Evolutionary conservation across 805 yeast species (phyloP).

Genomic region (Yarrowia alimentaria): DNA sequence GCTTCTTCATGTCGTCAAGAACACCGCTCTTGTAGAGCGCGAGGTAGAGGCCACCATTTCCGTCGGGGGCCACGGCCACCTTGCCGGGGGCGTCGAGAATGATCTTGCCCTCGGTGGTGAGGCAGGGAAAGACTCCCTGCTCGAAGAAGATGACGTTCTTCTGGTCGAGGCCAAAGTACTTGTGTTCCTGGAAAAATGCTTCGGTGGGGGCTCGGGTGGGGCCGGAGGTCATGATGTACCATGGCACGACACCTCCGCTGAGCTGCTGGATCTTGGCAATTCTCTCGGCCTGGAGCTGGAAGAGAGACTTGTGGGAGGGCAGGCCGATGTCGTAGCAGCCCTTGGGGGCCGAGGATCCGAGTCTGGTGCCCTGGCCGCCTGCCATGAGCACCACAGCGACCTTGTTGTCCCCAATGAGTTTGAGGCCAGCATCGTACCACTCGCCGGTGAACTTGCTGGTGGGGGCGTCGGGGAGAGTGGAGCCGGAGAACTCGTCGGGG

Average conservation of each 20-base stretch:
- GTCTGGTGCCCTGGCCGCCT: slow-evolving; percentile 97
- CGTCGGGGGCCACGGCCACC: slow-evolving; percentile 89
- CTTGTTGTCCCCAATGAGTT: slow-evolving; percentile 64
- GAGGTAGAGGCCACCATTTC: slow-evolving; percentile 94
- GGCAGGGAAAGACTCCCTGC: slow-evolving; percentile 94
- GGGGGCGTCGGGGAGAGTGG: slow-evolving; percentile 37
- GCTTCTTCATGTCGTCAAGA: slow-evolving; percentile 61
- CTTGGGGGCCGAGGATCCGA: slow-evolving; percentile 87
- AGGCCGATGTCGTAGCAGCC: slow-evolving; percentile 89
- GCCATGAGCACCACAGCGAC: slow-evolving; percentile 94
- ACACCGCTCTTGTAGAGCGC: slow-evolving; percentile 68
- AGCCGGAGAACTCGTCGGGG: slow-evolving; percentile 38
- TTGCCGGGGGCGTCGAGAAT: slow-evolving; percentile 55
- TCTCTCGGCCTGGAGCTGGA: slow-evolving; percentile 91
- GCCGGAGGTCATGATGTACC: slow-evolving; percentile 94
- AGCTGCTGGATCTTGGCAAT: slow-evolving; percentile 60
- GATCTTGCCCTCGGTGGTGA: slow-evolving; percentile 69
- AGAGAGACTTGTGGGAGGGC: slow-evolving; percentile 79
- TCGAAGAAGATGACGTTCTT: slow-evolving; percentile 75
- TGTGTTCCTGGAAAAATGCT: slow-evolving; percentile 57
- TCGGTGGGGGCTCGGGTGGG: slow-evolving; percentile 81
- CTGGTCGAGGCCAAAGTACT: slow-evolving; percentile 66
- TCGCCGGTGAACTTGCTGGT: slow-evolving; percentile 36
- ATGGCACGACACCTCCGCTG: slow-evolving; percentile 49
- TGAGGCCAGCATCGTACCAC: slow-evolving; percentile 58